phyloP scores from a whole-genome alignment of 192 early-diverging fungal species.

The Geosiphon pyriformis region DNA sequence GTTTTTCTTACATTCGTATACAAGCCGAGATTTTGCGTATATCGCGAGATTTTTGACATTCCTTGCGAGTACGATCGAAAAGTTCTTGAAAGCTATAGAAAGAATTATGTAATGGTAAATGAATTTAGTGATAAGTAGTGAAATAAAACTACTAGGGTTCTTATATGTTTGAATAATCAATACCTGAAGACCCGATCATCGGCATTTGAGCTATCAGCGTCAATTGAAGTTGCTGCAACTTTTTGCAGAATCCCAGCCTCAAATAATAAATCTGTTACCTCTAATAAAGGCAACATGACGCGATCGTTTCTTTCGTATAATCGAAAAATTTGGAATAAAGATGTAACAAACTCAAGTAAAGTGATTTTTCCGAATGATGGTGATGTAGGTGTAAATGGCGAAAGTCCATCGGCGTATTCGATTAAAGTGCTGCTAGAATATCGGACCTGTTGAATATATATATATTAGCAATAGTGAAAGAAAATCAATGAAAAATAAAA shows the following conservation, averaged over 20 bases:
- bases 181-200: conserved; percentile 11
- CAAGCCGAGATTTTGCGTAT: conserved; percentile 58
- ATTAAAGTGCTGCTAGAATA: conserved; percentile 58
- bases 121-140: background rate
- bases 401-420: conserved; percentile 49
- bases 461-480: too few relatives aligned
- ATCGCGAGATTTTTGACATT: conserved; percentile 47
- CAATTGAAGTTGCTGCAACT: conserved; percentile 30
- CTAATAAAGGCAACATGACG: conserved; percentile 61
- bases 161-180: conserved; percentile 20
- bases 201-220: conserved; percentile 30
- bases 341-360: conserved; percentile 36
- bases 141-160: conserved; percentile 8
- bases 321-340: conserved; percentile 39
- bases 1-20: conserved; percentile 53
- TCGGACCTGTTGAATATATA: conserved; percentile 48
- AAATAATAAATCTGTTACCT: conserved; percentile 62
- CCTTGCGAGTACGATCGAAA: conserved; percentile 41
- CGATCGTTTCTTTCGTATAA: conserved; percentile 53
- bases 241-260: conserved; percentile 42
- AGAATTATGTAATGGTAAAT: background rate
- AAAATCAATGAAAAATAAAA: background rate
- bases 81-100: conserved; percentile 29
- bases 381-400: conserved; percentile 24
- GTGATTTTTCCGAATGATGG: conserved; percentile 15